Percentiles rank a stretch among this genome's conserved stretches.
phyloP scores from a whole-genome alignment of 2,329 filamentous ascomycete species.

The Elsinoe perseae region DNA sequence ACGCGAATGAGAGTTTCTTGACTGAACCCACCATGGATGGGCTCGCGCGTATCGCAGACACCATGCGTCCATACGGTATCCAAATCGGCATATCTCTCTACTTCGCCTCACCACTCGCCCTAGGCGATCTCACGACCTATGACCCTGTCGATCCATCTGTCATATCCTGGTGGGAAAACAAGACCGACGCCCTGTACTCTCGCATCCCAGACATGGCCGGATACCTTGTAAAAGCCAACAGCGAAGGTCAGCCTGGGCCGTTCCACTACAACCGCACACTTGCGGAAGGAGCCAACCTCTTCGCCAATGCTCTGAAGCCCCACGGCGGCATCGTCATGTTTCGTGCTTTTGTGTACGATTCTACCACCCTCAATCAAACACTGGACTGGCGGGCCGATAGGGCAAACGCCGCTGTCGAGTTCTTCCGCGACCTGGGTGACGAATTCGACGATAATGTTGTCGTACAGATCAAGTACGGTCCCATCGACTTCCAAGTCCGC shows the following conservation, averaged over 20 bases:
- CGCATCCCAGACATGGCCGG: constrained; percentile 60
- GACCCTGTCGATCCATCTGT: constrained; percentile 57
- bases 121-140: constrained; percentile 53
- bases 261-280: constrained; percentile 63
- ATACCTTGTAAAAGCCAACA: constrained; percentile 64
- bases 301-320: constrained; percentile 51
- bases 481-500: constrained; percentile 66
- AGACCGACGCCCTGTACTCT: constrained; percentile 52
- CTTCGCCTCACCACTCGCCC: constrained; percentile 55
- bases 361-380: constrained; percentile 42
- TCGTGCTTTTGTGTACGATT: constrained; percentile 64
- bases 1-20: constrained; percentile 55
- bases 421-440: constrained; percentile 56
- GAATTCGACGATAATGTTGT: constrained; percentile 64
- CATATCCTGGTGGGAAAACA: constrained; percentile 54
- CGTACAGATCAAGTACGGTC: constrained; percentile 66
- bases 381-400: constrained; percentile 58
- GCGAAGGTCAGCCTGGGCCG: constrained; percentile 63
- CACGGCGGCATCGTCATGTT: constrained; percentile 60
- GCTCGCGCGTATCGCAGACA: constrained; percentile 54
- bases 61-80: constrained; percentile 59
- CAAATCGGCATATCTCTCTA: constrained; percentile 59
- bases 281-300: constrained; percentile 60
- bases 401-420: constrained; percentile 61
- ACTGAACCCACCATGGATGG: constrained; percentile 53